These are phyloP conservation scores for Solanum hybrid DNA, from an alignment of 305 asterid genomes.

Conservation along the genomic window DNA sequence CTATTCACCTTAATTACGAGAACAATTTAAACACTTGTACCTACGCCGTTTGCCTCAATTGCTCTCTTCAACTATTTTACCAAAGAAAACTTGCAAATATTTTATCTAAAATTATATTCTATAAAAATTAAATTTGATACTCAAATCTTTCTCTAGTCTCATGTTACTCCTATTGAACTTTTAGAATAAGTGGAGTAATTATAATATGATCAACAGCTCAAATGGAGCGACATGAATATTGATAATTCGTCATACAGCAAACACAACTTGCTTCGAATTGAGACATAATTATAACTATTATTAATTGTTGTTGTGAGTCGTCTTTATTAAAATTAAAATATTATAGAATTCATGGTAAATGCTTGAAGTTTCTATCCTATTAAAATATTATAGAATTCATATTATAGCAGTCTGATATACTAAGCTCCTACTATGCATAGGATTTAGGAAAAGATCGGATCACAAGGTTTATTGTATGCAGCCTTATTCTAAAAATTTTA, in stretches of 20 bases:
- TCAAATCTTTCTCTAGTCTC: neutral
- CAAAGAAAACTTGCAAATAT: neutral
- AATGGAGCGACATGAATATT: neutral
- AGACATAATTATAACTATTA: neutral
- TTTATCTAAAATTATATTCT: neutral
- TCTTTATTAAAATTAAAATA: no score
- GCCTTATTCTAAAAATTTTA: neutral
- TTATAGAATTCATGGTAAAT: neutral
- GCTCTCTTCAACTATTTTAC: neutral
- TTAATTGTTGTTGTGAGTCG: neutral
- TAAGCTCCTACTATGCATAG: neutral
- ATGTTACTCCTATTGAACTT: neutral
- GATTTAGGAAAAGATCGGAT: neutral
- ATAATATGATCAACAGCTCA: neutral
- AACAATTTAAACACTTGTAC: neutral
- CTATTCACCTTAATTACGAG: neutral
- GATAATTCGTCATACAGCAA: neutral
- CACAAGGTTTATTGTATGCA: neutral
- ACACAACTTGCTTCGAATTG: neutral
- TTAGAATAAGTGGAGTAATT: neutral
- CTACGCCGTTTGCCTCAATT: neutral
- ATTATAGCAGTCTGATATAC: neutral
- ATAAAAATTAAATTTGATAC: neutral
- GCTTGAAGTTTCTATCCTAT: neutral
- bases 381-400: neutral